A percentile compares a stretch with the other conserved stretches of the same genome.
Conservation (phyloP, 208 protist species). For the Leishmania arabica region DNA sequence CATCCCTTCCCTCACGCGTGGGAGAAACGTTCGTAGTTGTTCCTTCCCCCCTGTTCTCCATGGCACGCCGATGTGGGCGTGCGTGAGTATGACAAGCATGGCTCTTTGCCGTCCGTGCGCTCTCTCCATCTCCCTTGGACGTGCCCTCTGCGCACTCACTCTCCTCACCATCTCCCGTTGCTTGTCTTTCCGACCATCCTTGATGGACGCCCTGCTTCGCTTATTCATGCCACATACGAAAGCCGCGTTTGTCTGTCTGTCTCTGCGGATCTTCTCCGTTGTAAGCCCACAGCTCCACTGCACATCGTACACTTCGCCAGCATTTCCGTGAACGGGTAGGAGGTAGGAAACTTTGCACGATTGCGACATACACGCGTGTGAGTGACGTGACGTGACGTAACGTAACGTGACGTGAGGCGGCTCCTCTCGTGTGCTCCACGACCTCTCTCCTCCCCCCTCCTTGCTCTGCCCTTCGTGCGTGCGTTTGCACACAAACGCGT, state of each 20-base stretch:
- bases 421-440: background rate
- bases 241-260: background rate
- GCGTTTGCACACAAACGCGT: background rate
- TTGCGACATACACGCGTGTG: background rate
- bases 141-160: background rate
- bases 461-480: background rate
- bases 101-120: background rate
- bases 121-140: constrained; percentile 10
- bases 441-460: background rate
- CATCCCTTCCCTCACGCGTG: background rate
- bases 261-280: background rate
- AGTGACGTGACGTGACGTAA: constrained; percentile 1
- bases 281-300: background rate
- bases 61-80: background rate
- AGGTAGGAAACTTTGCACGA: background rate
- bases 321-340: background rate
- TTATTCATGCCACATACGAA: background rate
- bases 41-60: background rate
- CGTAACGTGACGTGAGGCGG: background rate
- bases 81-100: background rate
- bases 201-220: background rate
- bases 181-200: background rate
- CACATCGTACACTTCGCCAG: background rate
- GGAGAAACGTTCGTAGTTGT: background rate
- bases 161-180: background rate